Percentiles rank a stretch among this genome's conserved stretches.
Conservation (phyloP, 2,329 filamentous ascomycete genomes). For the Pseudopyricularia cyperi region DNA sequence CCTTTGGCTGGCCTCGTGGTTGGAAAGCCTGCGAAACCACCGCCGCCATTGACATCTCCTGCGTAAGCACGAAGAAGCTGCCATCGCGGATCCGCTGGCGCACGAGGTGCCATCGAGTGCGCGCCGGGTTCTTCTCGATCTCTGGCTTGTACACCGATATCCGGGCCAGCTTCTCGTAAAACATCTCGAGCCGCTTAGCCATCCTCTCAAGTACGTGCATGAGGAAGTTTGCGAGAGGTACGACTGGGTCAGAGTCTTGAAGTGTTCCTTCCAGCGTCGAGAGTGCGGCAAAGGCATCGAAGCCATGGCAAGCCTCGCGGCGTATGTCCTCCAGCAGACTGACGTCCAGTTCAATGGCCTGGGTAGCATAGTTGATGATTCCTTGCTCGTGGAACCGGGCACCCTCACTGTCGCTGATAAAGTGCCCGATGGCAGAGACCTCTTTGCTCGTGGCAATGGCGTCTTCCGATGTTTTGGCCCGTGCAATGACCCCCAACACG, state of each 20-base stretch:
- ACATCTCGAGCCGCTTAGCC: conserved; percentile 35
- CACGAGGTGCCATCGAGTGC: conserved; percentile 37
- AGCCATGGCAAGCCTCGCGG: conserved; percentile 37
- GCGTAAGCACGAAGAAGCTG: conserved; percentile 35
- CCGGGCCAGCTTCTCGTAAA: conserved; percentile 35
- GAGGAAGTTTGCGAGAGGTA: conserved; percentile 30
- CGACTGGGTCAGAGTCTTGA: conserved; percentile 21
- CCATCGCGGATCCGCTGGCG: conserved; percentile 33
- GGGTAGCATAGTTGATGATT: conserved; percentile 34
- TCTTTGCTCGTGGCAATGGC: conserved; percentile 32
- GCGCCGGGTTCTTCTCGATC: conserved; percentile 37
- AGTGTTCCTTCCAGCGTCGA: conserved; percentile 22
- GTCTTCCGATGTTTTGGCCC: conserved; percentile 29
- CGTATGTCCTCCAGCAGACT: conserved; percentile 39
- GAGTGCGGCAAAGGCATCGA: conserved; percentile 39
- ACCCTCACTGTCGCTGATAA: conserved; percentile 30
- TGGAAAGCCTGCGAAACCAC: conserved; percentile 11
- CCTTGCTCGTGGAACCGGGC: conserved; percentile 37
- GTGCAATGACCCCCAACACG: conserved; percentile 26
- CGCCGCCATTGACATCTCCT: conserved; percentile 15
- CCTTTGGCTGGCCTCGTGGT: conserved; percentile 16
- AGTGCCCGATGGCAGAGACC: conserved; percentile 34
- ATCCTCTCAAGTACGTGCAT: conserved; percentile 39
- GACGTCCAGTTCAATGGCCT: conserved; percentile 36
- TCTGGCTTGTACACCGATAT: conserved; percentile 36